Evolutionary conservation across 495 filamentous ascomycete genomes (phyloP), one percentile per base, ranked within the genome.

Genomic region (Podospora tetraspora): DNA sequence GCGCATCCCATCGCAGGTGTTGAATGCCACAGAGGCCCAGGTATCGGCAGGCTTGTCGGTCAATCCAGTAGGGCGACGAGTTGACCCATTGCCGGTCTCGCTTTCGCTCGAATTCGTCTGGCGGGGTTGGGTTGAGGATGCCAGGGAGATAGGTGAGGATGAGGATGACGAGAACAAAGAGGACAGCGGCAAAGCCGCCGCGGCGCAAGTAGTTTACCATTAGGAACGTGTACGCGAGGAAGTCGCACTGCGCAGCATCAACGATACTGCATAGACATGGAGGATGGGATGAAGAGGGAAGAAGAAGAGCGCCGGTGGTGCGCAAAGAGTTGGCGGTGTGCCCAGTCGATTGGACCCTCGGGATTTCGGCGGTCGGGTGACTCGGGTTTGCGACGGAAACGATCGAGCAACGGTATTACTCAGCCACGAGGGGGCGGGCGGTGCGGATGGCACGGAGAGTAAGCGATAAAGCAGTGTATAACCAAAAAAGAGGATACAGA

Each of bases 41-140:
- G 87, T 89, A 93, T 57, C 87, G 87, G 71, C 92, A 94, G 19
- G 86, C 80, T 70, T 91, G 89, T 69, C 90, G 85, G 73, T 94
- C 91, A 60, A 90, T 68, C 89, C 89, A 93, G 64, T 87, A 87
- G 27, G 84, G 84, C 9, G 89, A 91, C 6, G 85, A 88, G 21
- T 88, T 86, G 34, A 95, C 86, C 91, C 91, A 95, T 73, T 74
- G 76, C 60, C 76, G 73, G 77, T 94, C 90, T 69, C 90, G 86
- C 68, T 81, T 77, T n/a, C 73, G 75, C 72, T 80, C 80, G 66
- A 81, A 78, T 43, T 79, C 73, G 66, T 76, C 76, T 10, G 79
- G 80, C 3, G 73, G 73, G 3, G 79, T 78, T n/a, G 82, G 82
- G 56, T 84, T 81, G 64, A 84, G 77, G 9, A 73, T 34, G 25